Evolutionary conservation across 106 monocot species (phyloP), one percentile per base, ranked within the genome.

Genomic region (Dactylorhiza incarnata): DNA sequence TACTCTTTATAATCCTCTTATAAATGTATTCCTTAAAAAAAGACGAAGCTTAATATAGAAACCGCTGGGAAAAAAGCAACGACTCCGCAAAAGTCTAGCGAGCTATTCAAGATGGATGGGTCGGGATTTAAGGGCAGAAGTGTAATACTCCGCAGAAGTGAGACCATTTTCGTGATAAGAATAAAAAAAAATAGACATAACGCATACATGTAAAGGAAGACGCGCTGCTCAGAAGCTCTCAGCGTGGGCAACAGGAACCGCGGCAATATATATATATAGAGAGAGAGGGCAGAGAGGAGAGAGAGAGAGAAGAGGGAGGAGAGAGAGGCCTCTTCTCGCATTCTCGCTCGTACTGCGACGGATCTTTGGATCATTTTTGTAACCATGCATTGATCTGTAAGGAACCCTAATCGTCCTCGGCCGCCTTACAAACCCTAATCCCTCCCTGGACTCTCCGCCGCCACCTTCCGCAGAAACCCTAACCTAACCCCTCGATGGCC

Each of bases 401-500:
- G 48, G 44, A 49, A 20, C 22, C 15, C 15, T 69, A n/a, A 7
- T 7, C 17, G 22, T 43, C 45, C 16, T 45, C 45, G 5, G 45
- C 69, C 69, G 44, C 68, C 43, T 14, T 69, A 4, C 9, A 4
- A 46, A 59, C 44, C 61, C 19, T 7, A 23, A 25, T 22, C 61
- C 10, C 61, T 3, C 29, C 13, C 45, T n/a, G 46, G 5, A 9
- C 43, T 44, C 1, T 45, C 4, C 45, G n/a, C 61, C 15, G 75
- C 45, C 56, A 13, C 45, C 20, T 43, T 17, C 61, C 12, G 61
- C 61, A 17, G 75, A 29, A 74, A 61, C 59, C 59, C 59, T 75
- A 75, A 45, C 45, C 45, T 19, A 56, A 12, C 19, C 26, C 0
- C 19, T 45, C 75, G 17, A 75, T 75, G 75, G 59, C 75, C n/a